Percentiles rank a stretch among this genome's conserved stretches.
Evolutionary conservation across 768 basidiomycete species (phyloP).

Genomic region (Suillus subaureus): DNA sequence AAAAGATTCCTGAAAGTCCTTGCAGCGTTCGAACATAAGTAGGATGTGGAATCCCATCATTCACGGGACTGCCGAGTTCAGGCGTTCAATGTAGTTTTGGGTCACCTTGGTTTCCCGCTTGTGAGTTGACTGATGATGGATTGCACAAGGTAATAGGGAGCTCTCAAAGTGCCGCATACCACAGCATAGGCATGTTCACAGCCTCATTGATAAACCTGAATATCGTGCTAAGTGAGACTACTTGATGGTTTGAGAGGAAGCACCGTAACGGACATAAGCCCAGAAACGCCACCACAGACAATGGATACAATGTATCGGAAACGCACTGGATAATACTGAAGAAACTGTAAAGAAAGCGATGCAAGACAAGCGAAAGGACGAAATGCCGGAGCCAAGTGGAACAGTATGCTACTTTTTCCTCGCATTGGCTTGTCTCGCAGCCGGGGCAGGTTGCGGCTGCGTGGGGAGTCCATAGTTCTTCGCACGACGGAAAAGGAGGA

Average conservation of each 20-base stretch:
- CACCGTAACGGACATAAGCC: background rate
- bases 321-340: constrained; percentile 3
- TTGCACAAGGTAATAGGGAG: constrained; percentile 1
- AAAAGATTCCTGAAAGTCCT: background rate
- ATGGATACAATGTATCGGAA: constrained; percentile 7
- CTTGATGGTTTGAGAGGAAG: background rate
- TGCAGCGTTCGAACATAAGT: background rate
- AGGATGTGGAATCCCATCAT: background rate
- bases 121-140: background rate
- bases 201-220: constrained; percentile 2
- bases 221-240: constrained; percentile 3
- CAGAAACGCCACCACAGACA: background rate
- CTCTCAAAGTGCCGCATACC: background rate
- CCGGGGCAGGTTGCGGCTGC: constrained; percentile 43
- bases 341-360: constrained; percentile 13
- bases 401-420: constrained; percentile 41
- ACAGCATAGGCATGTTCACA: background rate
- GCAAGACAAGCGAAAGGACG: constrained; percentile 21
- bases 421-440: constrained; percentile 44
- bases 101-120: background rate
- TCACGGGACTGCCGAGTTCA: background rate
- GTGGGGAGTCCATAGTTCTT: constrained; percentile 64
- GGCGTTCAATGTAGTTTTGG: background rate
- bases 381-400: constrained; percentile 24
- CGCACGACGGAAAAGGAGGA: constrained; percentile 86